These are phyloP conservation scores for Haplosporangium gracile DNA, from an alignment of 192 early-diverging fungal species.

Conservation along the genomic window DNA sequence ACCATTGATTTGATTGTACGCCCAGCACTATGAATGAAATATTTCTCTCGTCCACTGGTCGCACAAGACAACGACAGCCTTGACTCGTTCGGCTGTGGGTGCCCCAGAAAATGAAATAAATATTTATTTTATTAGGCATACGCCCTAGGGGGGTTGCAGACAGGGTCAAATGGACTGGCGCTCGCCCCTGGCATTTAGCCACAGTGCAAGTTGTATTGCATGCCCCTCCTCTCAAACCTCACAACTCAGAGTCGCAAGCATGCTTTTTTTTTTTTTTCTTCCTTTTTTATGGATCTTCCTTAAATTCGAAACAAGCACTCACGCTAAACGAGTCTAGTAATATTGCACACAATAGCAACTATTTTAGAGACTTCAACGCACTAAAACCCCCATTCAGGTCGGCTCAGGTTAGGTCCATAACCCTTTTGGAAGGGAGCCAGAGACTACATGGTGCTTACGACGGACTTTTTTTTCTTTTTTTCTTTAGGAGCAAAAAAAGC, in stretches of 20 bases:
- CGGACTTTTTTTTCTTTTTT: too few relatives aligned
- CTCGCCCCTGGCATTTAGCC: background rate
- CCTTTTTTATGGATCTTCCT: background rate
- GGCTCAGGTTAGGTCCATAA: too few relatives aligned
- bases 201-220: too few relatives aligned
- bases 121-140: background rate
- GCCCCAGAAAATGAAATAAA: background rate
- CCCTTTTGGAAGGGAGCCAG: too few relatives aligned
- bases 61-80: background rate
- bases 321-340: background rate
- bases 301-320: background rate
- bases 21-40: background rate
- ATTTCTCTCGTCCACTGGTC: background rate
- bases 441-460: too few relatives aligned
- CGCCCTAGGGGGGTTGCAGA: background rate
- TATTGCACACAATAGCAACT: background rate
- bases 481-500: too few relatives aligned
- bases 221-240: too few relatives aligned
- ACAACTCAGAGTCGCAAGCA: too few relatives aligned
- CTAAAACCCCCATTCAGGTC: too few relatives aligned
- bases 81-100: background rate
- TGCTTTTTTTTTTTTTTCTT: too few relatives aligned
- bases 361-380: too few relatives aligned
- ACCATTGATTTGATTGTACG: conserved; percentile 4
- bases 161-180: background rate